phyloP scores from a whole-genome alignment of 2,329 filamentous ascomycete species.

The Colletotrichum noveboracense region DNA sequence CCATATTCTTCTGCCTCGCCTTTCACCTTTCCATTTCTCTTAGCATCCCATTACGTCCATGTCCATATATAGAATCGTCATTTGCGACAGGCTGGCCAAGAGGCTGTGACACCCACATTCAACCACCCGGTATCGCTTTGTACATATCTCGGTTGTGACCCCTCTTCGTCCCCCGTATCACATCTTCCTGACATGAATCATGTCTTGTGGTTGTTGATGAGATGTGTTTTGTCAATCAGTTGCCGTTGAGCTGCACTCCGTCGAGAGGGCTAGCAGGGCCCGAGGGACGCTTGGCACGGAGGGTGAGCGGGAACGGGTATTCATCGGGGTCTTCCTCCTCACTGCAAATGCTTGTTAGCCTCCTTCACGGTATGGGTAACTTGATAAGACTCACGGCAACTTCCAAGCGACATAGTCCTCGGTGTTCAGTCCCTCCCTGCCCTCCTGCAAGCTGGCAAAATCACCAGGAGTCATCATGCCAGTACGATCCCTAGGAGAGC shows the following conservation, averaged over 20 bases:
- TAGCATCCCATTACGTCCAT: conserved; percentile 14
- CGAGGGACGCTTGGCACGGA: conserved; percentile 56
- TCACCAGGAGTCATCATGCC: conserved; percentile 99
- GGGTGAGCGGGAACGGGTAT: conserved; percentile 64
- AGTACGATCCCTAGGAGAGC: conserved; percentile 85
- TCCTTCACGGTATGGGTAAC: neutral
- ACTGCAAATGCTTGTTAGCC: conserved; percentile 53
- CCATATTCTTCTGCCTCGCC: neutral
- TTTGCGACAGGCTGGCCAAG: neutral
- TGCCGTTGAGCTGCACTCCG: conserved; percentile 36
- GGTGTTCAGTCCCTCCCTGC: conserved; percentile 88
- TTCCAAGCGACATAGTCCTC: conserved; percentile 99
- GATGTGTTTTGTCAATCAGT: neutral
- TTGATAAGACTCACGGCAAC: conserved; percentile 78
- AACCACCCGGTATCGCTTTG: neutral
- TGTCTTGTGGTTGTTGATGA: neutral
- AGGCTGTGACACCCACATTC: neutral
- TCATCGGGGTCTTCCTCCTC: conserved; percentile 92
- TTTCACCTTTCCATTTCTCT: neutral
- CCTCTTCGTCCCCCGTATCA: neutral
- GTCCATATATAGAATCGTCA: conserved; percentile 17
- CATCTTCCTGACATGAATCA: neutral
- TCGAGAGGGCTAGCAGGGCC: conserved; percentile 47
- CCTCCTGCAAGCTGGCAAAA: conserved; percentile 95
- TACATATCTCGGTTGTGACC: neutral